A percentile compares a stretch with the other conserved stretches of the same genome.
Evolutionary conservation across 306 rosid species (phyloP).

Genomic region (Nissolia schottii): DNA sequence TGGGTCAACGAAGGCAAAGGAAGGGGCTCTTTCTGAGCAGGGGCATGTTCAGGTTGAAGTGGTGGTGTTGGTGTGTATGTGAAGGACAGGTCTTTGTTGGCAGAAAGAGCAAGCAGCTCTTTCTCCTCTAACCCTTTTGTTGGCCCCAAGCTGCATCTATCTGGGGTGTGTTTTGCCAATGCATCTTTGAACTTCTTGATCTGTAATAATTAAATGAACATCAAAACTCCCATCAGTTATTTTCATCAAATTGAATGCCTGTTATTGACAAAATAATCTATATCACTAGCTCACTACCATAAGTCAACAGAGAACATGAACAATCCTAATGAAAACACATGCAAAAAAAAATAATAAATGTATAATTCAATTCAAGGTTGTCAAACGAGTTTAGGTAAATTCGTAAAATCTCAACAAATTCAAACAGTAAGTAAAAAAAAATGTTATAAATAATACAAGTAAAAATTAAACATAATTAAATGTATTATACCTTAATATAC

Average conservation of each 20-base stretch:
- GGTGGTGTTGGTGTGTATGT: constrained; percentile 62
- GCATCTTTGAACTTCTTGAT: constrained; percentile 92
- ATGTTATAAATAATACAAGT: too few species aligned
- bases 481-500: too few species aligned
- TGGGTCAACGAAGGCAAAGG: constrained; percentile 23
- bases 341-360: too few species aligned
- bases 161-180: constrained; percentile 75
- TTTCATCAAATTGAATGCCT: neutral
- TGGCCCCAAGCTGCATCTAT: constrained; percentile 82
- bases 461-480: too few species aligned
- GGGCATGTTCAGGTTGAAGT: constrained; percentile 28
- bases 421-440: too few species aligned
- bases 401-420: too few species aligned
- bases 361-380: too few species aligned
- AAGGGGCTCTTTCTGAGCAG: constrained; percentile 23
- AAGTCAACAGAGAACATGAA: neutral
- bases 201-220: constrained; percentile 42
- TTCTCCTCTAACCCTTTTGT: constrained; percentile 89
- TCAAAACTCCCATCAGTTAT: neutral
- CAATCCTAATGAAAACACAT: neutral
- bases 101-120: constrained; percentile 77
- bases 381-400: too few species aligned
- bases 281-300: neutral
- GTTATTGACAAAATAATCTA: neutral
- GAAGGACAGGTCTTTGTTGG: constrained; percentile 65